These are phyloP conservation scores for Tricholoma bakamatsutake DNA, from an alignment of 768 basidiomycete species.

Conservation along the genomic window DNA sequence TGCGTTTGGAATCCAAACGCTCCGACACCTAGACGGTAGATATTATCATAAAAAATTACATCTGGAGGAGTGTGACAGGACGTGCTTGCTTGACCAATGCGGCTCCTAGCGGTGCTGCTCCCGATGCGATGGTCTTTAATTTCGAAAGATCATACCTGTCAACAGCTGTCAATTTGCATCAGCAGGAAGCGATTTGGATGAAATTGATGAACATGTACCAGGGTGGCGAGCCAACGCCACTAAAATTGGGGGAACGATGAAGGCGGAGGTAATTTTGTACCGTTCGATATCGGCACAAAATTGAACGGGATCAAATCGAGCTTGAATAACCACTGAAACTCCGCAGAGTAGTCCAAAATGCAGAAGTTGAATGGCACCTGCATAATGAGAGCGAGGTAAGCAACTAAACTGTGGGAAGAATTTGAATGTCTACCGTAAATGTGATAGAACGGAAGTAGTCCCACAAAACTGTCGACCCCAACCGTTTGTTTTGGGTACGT, in stretches of 20 bases:
- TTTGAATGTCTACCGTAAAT: conserved; percentile 30
- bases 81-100: conserved; percentile 49
- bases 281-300: conserved; percentile 63
- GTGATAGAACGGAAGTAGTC: conserved; percentile 56
- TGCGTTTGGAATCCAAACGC: conserved; percentile 30
- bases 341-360: conserved; percentile 49
- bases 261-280: conserved; percentile 51
- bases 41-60: not conserved
- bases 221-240: conserved; percentile 68
- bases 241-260: conserved; percentile 82
- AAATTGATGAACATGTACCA: conserved; percentile 32
- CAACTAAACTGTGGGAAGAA: not conserved
- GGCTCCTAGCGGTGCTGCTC: conserved; percentile 76
- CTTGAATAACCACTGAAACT: conserved; percentile 49
- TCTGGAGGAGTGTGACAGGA: conserved; percentile 19
- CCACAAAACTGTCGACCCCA: conserved; percentile 48
- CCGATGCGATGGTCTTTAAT: conserved; percentile 54
- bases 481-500: conserved; percentile 36
- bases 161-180: conserved; percentile 35
- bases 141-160: conserved; percentile 62
- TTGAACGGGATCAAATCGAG: conserved; percentile 63
- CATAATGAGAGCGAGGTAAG: not conserved
- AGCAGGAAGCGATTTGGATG: not conserved
- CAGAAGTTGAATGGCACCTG: conserved; percentile 61
- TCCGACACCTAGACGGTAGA: conserved; percentile 26